Base-by-base conservation (phyloP, 805 yeast species). In the Maudiozyma bulderi region DNA sequence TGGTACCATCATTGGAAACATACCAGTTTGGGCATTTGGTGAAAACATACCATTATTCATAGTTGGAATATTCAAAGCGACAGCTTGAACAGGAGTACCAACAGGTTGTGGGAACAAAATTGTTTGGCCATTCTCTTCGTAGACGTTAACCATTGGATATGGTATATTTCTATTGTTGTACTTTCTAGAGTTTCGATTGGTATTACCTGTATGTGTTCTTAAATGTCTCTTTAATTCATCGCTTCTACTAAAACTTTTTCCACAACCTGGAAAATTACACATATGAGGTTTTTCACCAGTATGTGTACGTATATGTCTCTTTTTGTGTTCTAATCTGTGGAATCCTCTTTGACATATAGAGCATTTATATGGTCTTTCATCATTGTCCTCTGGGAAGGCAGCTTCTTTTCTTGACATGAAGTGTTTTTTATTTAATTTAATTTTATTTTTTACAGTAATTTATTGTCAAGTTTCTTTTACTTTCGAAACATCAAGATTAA, bases 211-310 rank as follows among this genome's bases (percentile, higher is more conserved):
- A 68, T 88, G 96, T 47, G 85, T 89, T 54, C 95, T 72, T 45
- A 84, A 73, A 67, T 88, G 96, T 56, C 96, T 73, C 11, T 95
- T 88, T 50, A 88, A 74, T 68, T 88, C 96, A 67, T 89, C 96
- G 30, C 82, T 75, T 53, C 96, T 75, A 50, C 85, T 77, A 61
- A 88, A 88, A 53, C 84, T 74, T 66, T 89, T 87, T 47, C 80
- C 66, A 68, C 96, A 88, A n/a, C 86, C 86, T 1, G 93, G 89
- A 57, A 77, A 87, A 15, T 81, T 76, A 67, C 96, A 88, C 45
- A 80, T 81, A 62, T 86, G 93, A 2, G 96, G 95, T 64, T 87
- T 86, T 64, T 88, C 95, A 45, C 96, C 96, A 0, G 96, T 88
- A 68, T 88, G 96, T 8, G 95, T 88, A 50, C 96, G 73, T 56